phyloP scores from a whole-genome alignment of 2,329 filamentous ascomycete species.

The Trichoderma breve region DNA sequence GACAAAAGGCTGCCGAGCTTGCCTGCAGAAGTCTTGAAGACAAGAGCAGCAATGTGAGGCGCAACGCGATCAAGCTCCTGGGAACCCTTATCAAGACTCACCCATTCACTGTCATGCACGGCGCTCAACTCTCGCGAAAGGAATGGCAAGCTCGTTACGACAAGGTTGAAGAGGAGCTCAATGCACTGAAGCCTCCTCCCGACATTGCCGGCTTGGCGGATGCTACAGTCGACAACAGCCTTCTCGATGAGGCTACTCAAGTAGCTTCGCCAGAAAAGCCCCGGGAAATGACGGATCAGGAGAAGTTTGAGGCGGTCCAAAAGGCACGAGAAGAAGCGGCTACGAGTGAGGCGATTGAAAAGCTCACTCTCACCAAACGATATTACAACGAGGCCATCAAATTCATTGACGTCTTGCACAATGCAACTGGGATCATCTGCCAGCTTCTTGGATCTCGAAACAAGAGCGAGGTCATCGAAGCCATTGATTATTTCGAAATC shows the following conservation, averaged over 20 bases:
- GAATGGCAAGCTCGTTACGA: slow-evolving; percentile 85
- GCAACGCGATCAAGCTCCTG: slow-evolving; percentile 91
- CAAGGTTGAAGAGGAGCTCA: slow-evolving; percentile 77
- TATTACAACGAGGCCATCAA: slow-evolving; percentile 92
- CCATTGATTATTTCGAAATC: slow-evolving; percentile 97
- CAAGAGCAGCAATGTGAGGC: slow-evolving; percentile 94
- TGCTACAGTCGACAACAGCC: slow-evolving; percentile 67
- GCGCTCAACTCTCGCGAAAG: slow-evolving; percentile 76
- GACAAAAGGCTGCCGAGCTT: slow-evolving; percentile 83
- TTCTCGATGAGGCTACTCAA: slow-evolving; percentile 88
- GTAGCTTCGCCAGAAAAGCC: slow-evolving; percentile 68
- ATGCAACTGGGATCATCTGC: slow-evolving; percentile 74
- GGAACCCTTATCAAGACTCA: slow-evolving; percentile 88
- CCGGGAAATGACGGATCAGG: slow-evolving; percentile 70
- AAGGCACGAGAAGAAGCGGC: slow-evolving; percentile 85
- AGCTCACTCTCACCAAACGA: slow-evolving; percentile 80
- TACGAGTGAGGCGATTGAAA: slow-evolving; percentile 82
- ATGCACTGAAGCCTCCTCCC: slow-evolving; percentile 76
- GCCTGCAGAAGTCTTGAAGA: slow-evolving; percentile 89
- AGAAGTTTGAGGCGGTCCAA: slow-evolving; percentile 68
- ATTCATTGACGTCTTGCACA: slow-evolving; percentile 89
- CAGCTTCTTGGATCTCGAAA: slow-evolving; percentile 92
- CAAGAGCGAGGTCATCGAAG: slow-evolving; percentile 97
- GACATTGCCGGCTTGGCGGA: slow-evolving; percentile 62
- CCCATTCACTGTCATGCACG: slow-evolving; percentile 89